phyloP scores from a whole-genome alignment of 257 asterid genomes.

The Primulina eburnea region DNA sequence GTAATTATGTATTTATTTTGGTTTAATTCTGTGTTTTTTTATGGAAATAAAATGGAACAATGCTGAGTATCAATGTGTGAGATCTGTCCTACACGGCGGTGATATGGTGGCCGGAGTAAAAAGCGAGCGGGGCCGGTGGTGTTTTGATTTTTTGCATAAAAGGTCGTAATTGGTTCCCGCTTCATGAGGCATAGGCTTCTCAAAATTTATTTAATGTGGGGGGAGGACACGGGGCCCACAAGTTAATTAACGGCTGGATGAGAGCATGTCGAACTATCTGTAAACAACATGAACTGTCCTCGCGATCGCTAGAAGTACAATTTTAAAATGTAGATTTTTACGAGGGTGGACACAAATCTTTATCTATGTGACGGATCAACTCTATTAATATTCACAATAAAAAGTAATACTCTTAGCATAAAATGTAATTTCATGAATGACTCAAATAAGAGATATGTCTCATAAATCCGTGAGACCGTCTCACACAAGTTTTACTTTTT shows the following conservation, averaged over 20 bases:
- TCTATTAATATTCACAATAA: too few relatives aligned
- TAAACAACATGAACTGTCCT: too few relatives aligned
- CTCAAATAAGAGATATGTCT: too few relatives aligned
- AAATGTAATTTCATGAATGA: too few relatives aligned
- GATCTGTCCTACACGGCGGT: conserved; percentile 24
- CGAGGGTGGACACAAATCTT: too few relatives aligned
- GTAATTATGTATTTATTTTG: neutral
- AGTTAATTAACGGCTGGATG: neutral
- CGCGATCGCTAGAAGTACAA: too few relatives aligned
- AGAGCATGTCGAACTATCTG: too few relatives aligned
- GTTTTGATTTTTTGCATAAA: conserved; percentile 19
- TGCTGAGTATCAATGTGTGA: neutral
- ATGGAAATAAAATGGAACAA: conserved; percentile 15
- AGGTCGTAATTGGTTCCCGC: conserved; percentile 60
- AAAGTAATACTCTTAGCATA: too few relatives aligned
- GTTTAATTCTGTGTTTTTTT: neutral
- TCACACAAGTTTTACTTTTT: too few relatives aligned
- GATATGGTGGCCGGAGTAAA: conserved; percentile 18
- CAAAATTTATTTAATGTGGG: conserved; percentile 21
- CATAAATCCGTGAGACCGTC: too few relatives aligned
- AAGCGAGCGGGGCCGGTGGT: conserved; percentile 7
- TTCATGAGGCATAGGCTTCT: conserved; percentile 38
- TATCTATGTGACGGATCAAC: too few relatives aligned
- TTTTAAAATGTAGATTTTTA: too few relatives aligned
- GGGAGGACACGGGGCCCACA: conserved; percentile 24